phyloP scores from a whole-genome alignment of 768 basidiomycete species.

The Austroboletus eburneus region DNA sequence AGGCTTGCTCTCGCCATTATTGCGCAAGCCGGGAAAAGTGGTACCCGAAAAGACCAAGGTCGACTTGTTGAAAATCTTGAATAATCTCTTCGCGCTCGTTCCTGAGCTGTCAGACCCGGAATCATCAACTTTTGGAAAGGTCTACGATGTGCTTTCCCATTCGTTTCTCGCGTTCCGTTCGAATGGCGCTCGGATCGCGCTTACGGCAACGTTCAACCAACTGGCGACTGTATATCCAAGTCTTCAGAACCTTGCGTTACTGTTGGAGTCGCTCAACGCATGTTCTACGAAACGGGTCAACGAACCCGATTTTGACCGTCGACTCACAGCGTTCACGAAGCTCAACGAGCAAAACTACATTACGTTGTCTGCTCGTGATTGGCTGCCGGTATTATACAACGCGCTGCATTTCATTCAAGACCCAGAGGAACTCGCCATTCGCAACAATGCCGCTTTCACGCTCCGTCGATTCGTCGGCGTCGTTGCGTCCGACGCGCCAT shows the following conservation, averaged over 20 bases:
- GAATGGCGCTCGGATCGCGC: constrained; percentile 62
- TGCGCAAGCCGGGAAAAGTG: constrained; percentile 69
- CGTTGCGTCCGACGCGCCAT: constrained; percentile 30
- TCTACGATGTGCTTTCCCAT: constrained; percentile 64
- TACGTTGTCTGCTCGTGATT: constrained; percentile 51
- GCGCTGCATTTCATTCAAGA: constrained; percentile 86
- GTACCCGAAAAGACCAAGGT: constrained; percentile 86
- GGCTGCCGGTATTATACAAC: constrained; percentile 83
- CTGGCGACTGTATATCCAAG: constrained; percentile 39
- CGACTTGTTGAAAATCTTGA: constrained; percentile 70
- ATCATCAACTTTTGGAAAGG: constrained; percentile 44
- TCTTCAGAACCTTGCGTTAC: constrained; percentile 44
- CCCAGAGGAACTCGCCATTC: constrained; percentile 78
- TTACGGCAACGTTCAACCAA: constrained; percentile 61
- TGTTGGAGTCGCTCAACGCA: constrained; percentile 74
- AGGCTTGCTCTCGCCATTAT: constrained; percentile 68
- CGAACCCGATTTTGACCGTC: constrained; percentile 89
- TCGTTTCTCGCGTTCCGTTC: constrained; percentile 76
- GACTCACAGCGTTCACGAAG: constrained; percentile 67
- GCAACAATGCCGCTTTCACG: constrained; percentile 72
- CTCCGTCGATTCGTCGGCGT: constrained; percentile 76
- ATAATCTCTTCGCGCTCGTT: constrained; percentile 61
- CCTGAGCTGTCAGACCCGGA: constrained; percentile 49
- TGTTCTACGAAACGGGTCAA: constrained; percentile 80
- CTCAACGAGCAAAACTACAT: constrained; percentile 66